Conservation (phyloP, 1,284 basidiomycete species). For the Apiotrichum sp. region DNA sequence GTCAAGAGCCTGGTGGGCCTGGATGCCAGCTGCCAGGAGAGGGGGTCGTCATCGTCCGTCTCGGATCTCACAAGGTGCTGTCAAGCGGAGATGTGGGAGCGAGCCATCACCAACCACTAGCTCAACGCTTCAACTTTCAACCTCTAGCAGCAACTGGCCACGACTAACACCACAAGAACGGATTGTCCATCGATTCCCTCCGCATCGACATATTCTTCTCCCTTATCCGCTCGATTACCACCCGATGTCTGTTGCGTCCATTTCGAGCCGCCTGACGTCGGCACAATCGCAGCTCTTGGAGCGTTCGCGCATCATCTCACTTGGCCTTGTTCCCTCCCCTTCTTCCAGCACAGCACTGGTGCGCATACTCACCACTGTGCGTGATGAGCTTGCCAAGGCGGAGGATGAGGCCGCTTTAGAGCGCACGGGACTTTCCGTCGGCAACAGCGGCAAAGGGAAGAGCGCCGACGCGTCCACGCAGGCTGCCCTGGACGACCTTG, state of each 20-base stretch:
- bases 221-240: background rate
- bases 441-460: constrained; percentile 6
- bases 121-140: too few relatives aligned
- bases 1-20: too few relatives aligned
- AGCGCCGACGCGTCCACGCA: constrained; percentile 4
- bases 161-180: too few relatives aligned
- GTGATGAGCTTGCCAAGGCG: constrained; percentile 29
- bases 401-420: constrained; percentile 25
- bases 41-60: too few relatives aligned
- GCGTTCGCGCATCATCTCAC: constrained; percentile 40
- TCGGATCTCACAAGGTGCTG: too few relatives aligned
- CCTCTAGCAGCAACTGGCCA: too few relatives aligned
- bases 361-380: constrained; percentile 33
- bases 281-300: constrained; percentile 43
- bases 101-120: too few relatives aligned
- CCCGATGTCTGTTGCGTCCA: constrained; percentile 6
- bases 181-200: too few relatives aligned
- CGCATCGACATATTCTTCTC: background rate
- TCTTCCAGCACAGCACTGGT: constrained; percentile 37
- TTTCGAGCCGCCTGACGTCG: constrained; percentile 39
- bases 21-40: too few relatives aligned
- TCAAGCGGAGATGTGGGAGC: too few relatives aligned
- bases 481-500: constrained; percentile 23
- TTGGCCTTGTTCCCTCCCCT: constrained; percentile 39
- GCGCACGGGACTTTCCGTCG: constrained; percentile 12